These are phyloP conservation scores for Leishmania braziliensis DNA, from an alignment of 208 protist genomes.

Conservation along the genomic window DNA sequence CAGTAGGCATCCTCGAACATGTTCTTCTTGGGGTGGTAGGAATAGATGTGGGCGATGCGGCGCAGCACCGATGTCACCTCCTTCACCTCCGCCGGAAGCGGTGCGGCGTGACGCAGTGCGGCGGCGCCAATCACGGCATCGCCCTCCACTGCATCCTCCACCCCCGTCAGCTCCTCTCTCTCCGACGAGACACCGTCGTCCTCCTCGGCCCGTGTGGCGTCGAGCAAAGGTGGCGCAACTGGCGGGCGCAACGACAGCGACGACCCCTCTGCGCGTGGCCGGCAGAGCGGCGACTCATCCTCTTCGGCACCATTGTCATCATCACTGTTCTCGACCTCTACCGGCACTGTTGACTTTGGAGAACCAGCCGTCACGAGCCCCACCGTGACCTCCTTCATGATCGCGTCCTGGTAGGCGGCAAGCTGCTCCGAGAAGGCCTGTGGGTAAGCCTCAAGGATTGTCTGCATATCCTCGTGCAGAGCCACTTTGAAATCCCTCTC, in stretches of 20 bases:
- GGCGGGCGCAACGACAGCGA: background rate
- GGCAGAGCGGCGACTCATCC: slow-evolving; percentile 13
- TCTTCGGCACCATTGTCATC: background rate
- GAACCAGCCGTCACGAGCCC: slow-evolving; percentile 27
- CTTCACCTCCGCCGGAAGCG: slow-evolving; percentile 22
- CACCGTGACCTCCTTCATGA: slow-evolving; percentile 64
- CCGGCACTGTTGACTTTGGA: background rate
- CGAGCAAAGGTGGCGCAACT: background rate
- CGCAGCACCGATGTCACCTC: slow-evolving; percentile 38
- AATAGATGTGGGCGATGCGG: slow-evolving; percentile 79
- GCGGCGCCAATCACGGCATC: slow-evolving; percentile 8
- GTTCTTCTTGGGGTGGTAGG: slow-evolving; percentile 92
- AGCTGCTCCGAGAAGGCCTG: slow-evolving; percentile 93
- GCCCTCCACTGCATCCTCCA: background rate
- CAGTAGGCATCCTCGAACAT: slow-evolving; percentile 97
- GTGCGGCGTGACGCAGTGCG: slow-evolving; percentile 22
- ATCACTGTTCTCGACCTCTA: background rate
- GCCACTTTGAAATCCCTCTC: slow-evolving; percentile 64
- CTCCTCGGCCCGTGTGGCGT: background rate
- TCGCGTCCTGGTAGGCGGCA: slow-evolving; percentile 89
- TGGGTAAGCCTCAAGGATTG: slow-evolving; percentile 82
- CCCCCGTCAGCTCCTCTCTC: background rate
- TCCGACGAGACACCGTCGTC: background rate
- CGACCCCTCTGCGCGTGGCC: slow-evolving; percentile 14
- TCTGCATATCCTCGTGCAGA: slow-evolving; percentile 90